phyloP scores from a whole-genome alignment of 306 rosid genomes.

The Ormosia emarginata region DNA sequence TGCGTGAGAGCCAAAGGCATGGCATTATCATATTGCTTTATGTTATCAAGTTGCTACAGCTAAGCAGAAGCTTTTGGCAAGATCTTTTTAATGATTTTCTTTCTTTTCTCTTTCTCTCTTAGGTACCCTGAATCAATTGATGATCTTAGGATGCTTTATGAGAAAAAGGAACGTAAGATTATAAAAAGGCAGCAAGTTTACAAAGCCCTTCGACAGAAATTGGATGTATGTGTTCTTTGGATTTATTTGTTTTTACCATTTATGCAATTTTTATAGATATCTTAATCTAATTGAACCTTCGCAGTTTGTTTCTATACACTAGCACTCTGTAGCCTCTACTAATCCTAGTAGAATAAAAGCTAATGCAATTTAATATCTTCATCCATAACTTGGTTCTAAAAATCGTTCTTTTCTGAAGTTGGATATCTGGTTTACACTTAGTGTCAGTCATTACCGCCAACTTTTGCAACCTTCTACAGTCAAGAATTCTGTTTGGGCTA shows the following conservation, averaged over 20 bases:
- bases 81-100: not conserved
- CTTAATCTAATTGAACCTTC: not conserved
- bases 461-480: not conserved
- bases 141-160: constrained; percentile 64
- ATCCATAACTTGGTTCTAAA: not conserved
- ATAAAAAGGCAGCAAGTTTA: constrained; percentile 52
- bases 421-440: not conserved
- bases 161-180: constrained; percentile 66
- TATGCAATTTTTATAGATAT: not conserved
- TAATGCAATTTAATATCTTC: not conserved
- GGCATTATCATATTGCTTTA: constrained; percentile 1
- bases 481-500: not conserved
- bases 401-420: not conserved
- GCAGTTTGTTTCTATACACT: not conserved
- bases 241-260: constrained; percentile 3
- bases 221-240: constrained; percentile 30
- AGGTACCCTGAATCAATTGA: constrained; percentile 80
- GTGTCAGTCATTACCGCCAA: not conserved
- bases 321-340: not conserved
- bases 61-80: not conserved
- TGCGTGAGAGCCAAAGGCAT: constrained; percentile 68
- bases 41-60: constrained; percentile 4
- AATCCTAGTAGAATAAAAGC: not conserved
- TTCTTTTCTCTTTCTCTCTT: constrained; percentile 3
- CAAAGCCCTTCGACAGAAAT: constrained; percentile 56